phyloP scores from a whole-genome alignment of 768 basidiomycete genomes.

The Mycena crocata region DNA sequence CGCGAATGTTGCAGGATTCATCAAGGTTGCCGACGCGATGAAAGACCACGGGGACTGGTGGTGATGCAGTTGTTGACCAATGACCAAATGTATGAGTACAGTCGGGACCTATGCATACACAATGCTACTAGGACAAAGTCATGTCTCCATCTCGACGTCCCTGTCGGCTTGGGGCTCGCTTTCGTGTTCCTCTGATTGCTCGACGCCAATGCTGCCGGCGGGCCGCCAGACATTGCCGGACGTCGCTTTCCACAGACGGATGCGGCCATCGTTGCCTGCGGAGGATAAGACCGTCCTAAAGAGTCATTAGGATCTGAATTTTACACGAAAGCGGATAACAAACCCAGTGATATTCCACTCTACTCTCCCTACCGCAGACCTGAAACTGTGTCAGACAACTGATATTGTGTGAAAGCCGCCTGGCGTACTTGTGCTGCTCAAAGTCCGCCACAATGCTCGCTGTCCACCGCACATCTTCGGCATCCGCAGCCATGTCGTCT shows the following conservation, averaged over 20 bases:
- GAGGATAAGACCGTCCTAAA: slow-evolving; percentile 85
- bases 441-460: slow-evolving; percentile 86
- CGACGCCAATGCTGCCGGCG: slow-evolving; percentile 85
- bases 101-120: not conserved
- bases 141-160: slow-evolving; percentile 58
- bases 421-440: slow-evolving; percentile 79
- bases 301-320: slow-evolving; percentile 10
- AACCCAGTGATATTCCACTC: slow-evolving; percentile 96
- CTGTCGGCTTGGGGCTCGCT: slow-evolving; percentile 41
- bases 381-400: slow-evolving; percentile 37
- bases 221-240: slow-evolving; percentile 87
- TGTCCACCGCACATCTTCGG: slow-evolving; percentile 69
- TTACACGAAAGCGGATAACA: slow-evolving; percentile 17
- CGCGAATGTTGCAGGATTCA: slow-evolving; percentile 80
- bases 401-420: not conserved
- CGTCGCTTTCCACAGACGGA: slow-evolving; percentile 88
- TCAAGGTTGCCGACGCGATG: slow-evolving; percentile 80
- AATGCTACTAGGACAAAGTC: not conserved
- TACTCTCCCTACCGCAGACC: slow-evolving; percentile 83
- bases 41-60: slow-evolving; percentile 82
- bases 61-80: slow-evolving; percentile 53
- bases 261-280: slow-evolving; percentile 84
- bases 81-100: slow-evolving; percentile 6
- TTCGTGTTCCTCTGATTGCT: slow-evolving; percentile 65
- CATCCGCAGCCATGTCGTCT: slow-evolving; percentile 50